These are phyloP conservation scores for Rhypophila decipiens DNA, from an alignment of 495 filamentous ascomycete species.

Conservation along the genomic window DNA sequence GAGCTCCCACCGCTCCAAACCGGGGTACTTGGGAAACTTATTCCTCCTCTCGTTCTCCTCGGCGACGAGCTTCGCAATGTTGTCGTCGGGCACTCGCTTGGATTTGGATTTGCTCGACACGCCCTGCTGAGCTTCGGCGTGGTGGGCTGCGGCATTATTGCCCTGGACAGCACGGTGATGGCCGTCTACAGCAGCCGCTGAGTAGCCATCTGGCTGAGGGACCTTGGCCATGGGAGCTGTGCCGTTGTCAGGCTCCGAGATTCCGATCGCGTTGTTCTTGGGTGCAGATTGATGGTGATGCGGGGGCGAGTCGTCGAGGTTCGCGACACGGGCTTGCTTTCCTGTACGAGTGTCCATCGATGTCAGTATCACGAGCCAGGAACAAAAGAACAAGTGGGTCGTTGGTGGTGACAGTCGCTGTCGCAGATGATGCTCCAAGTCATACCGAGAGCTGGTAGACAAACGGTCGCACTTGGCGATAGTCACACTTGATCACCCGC, in stretches of 20 bases:
- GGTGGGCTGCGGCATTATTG: constrained; percentile 51
- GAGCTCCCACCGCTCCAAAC: constrained; percentile 82
- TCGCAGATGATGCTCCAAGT: no score
- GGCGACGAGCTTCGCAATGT: constrained; percentile 76
- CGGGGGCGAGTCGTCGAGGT: constrained; percentile 50
- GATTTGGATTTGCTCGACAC: constrained; percentile 30
- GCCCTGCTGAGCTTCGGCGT: constrained; percentile 30
- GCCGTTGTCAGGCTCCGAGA: constrained; percentile 20
- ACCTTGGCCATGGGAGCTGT: constrained; percentile 6
- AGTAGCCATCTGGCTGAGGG: constrained; percentile 43
- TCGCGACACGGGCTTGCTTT: constrained; percentile 77
- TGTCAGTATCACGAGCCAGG: constrained; percentile 16
- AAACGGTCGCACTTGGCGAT: no score
- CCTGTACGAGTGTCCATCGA: constrained; percentile 30
- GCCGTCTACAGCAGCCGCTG: constrained; percentile 51
- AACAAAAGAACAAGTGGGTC: background rate
- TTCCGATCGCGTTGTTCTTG: constrained; percentile 19
- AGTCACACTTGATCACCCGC: no score
- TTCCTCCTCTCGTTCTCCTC: constrained; percentile 81
- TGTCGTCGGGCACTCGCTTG: constrained; percentile 55
- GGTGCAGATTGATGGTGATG: constrained; percentile 31
- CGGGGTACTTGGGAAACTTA: constrained; percentile 87
- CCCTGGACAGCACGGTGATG: constrained; percentile 61
- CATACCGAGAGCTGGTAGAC: no score
- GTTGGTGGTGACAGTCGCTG: background rate